phyloP scores from a whole-genome alignment of 352 stramenopile species.

The Saprolegnia diclina region DNA sequence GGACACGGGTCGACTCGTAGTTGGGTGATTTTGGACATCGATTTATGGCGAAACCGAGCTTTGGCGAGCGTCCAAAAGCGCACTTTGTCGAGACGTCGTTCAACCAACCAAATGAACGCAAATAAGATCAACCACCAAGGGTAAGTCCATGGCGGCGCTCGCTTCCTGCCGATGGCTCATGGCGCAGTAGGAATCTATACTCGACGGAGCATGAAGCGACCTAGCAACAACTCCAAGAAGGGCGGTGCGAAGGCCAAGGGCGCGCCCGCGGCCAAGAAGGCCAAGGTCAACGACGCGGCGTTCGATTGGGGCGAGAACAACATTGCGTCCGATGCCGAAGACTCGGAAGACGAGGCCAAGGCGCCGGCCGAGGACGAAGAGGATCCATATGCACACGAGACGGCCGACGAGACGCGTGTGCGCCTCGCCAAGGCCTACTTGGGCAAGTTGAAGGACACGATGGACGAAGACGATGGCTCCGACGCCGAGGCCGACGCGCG shows the following conservation, averaged over 20 bases:
- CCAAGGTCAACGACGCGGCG: conserved; percentile 55
- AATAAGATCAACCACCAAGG: conserved; percentile 3
- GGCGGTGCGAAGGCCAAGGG: background rate
- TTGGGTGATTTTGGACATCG: background rate
- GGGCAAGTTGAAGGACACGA: conserved; percentile 57
- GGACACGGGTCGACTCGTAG: background rate
- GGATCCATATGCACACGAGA: conserved; percentile 55
- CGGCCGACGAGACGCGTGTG: conserved; percentile 82
- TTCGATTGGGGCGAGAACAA: conserved; percentile 60
- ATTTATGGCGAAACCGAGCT: background rate
- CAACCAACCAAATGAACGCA: conserved; percentile 13
- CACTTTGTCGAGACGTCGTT: conserved; percentile 9
- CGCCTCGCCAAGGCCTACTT: conserved; percentile 86
- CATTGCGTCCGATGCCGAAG: conserved; percentile 71
- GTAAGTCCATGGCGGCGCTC: background rate
- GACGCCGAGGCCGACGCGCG: conserved; percentile 55
- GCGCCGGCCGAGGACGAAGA: conserved; percentile 46
- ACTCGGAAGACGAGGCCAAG: conserved; percentile 35
- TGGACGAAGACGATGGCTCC: conserved; percentile 56
- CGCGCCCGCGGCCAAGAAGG: conserved; percentile 30
- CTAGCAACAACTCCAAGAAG: background rate
- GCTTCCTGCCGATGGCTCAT: background rate
- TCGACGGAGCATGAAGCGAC: background rate
- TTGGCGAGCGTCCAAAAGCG: conserved; percentile 4
- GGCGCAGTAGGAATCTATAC: background rate